Percentiles rank a stretch among this genome's conserved stretches.
Evolutionary conservation across 1,284 basidiomycete species (phyloP).

Genomic region (Ganoderma resinaceum): DNA sequence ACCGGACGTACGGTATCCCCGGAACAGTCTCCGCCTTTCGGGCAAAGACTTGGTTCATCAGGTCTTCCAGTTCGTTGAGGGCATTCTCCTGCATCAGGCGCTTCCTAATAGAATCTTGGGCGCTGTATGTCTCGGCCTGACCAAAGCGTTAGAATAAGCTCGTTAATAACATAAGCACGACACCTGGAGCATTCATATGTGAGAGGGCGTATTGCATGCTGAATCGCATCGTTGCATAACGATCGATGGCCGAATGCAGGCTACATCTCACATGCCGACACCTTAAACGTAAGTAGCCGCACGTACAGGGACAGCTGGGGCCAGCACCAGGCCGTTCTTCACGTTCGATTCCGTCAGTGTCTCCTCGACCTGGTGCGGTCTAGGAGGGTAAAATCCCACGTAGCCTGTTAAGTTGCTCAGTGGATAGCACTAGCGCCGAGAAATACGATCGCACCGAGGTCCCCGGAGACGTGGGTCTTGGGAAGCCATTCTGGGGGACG

Average conservation of each 20-base stretch:
- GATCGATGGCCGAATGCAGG: too few species aligned
- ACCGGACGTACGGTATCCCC: slow-evolving; percentile 61
- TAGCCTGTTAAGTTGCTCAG: slow-evolving; percentile 63
- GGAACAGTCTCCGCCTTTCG: slow-evolving; percentile 64
- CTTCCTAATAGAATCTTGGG: slow-evolving; percentile 60
- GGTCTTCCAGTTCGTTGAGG: slow-evolving; percentile 73
- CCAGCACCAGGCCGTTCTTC: slow-evolving; percentile 77
- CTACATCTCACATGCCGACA: too few species aligned
- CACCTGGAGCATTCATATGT: neutral
- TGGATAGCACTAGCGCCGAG: slow-evolving; percentile 4
- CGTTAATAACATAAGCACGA: neutral
- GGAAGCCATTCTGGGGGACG: slow-evolving; percentile 77
- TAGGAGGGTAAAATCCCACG: slow-evolving; percentile 86
- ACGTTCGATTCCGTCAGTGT: slow-evolving; percentile 79
- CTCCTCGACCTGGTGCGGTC: slow-evolving; percentile 87
- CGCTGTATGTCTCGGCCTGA: slow-evolving; percentile 73
- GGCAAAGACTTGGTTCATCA: slow-evolving; percentile 83
- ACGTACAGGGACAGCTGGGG: slow-evolving; percentile 68
- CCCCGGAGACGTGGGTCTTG: slow-evolving; percentile 65
- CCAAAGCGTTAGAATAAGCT: neutral
- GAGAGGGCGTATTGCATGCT: too few species aligned
- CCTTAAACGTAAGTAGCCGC: neutral
- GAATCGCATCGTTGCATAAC: too few species aligned
- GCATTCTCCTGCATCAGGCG: slow-evolving; percentile 59
- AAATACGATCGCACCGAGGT: slow-evolving; percentile 59